A percentile compares a stretch with the other conserved stretches of the same genome.
phyloP scores from a whole-genome alignment of 2,329 filamentous ascomycete genomes.

The Colletotrichum nymphaeae region DNA sequence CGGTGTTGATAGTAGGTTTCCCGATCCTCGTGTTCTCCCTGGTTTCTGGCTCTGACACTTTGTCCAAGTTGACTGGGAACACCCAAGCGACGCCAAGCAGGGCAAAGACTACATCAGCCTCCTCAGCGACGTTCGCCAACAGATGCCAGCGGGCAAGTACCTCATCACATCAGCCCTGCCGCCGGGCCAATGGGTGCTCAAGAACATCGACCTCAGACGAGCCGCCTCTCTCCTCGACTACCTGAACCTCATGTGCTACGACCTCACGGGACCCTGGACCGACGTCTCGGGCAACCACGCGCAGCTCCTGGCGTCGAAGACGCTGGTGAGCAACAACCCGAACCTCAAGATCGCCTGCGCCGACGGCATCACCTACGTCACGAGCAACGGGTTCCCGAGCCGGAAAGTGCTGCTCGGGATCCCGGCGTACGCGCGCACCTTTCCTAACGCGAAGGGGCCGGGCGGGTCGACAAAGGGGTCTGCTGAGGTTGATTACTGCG shows the following conservation, averaged over 20 bases:
- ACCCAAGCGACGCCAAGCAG: slow-evolving; percentile 64
- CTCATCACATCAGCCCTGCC: slow-evolving; percentile 72
- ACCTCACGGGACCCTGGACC: slow-evolving; percentile 74
- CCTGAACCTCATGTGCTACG: slow-evolving; percentile 77
- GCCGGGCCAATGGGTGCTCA: slow-evolving; percentile 70
- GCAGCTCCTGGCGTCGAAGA: slow-evolving; percentile 60
- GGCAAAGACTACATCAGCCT: slow-evolving; percentile 69
- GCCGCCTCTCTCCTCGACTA: slow-evolving; percentile 67
- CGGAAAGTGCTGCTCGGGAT: slow-evolving; percentile 72
- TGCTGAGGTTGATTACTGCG: slow-evolving; percentile 71
- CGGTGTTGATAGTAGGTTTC: slow-evolving; percentile 69
- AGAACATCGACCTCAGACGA: slow-evolving; percentile 66
- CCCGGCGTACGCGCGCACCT: slow-evolving; percentile 72
- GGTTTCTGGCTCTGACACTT: slow-evolving; percentile 7
- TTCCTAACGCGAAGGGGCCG: slow-evolving; percentile 62
- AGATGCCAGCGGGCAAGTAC: slow-evolving; percentile 66
- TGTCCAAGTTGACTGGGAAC: slow-evolving; percentile 74
- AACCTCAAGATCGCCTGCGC: slow-evolving; percentile 59
- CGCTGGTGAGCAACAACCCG: slow-evolving; percentile 38
- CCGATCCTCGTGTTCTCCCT: neutral
- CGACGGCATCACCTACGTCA: slow-evolving; percentile 65
- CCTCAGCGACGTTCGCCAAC: slow-evolving; percentile 63
- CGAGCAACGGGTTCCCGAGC: slow-evolving; percentile 63
- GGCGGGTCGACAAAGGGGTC: slow-evolving; percentile 62
- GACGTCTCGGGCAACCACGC: slow-evolving; percentile 72